Evolutionary conservation across 192 early-diverging fungal species (phyloP).

Genomic region (Linnemannia hyalina): DNA sequence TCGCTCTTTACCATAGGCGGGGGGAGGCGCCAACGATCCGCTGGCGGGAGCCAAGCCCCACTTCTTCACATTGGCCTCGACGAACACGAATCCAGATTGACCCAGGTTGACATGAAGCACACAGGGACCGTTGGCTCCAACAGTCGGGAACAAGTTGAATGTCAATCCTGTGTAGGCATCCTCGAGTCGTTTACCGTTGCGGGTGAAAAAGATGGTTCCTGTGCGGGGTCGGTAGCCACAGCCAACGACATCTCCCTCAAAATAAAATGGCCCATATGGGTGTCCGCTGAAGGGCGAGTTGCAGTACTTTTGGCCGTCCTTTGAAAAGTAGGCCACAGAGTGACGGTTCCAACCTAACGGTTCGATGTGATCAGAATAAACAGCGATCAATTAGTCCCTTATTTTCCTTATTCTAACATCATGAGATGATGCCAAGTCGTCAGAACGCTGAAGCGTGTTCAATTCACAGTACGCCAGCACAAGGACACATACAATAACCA

Average conservation of each 20-base stretch:
- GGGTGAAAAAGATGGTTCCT: constrained; percentile 81
- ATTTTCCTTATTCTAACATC: too few relatives aligned
- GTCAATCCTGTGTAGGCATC: constrained; percentile 76
- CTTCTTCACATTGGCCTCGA: constrained; percentile 88
- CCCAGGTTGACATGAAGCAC: constrained; percentile 80
- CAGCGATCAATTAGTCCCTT: too few relatives aligned
- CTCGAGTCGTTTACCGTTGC: constrained; percentile 79
- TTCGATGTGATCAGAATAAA: background rate
- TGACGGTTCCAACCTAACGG: constrained; percentile 79
- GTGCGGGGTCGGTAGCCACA: constrained; percentile 82
- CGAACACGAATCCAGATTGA: constrained; percentile 85
- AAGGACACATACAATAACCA: background rate
- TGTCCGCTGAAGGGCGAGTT: constrained; percentile 76
- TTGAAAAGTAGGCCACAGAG: constrained; percentile 78
- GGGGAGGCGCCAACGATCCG: constrained; percentile 79
- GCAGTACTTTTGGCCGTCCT: constrained; percentile 75
- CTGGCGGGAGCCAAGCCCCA: constrained; percentile 83
- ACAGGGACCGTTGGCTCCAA: constrained; percentile 71
- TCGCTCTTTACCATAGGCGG: constrained; percentile 80
- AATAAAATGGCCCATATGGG: constrained; percentile 73
- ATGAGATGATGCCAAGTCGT: background rate
- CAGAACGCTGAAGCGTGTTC: background rate
- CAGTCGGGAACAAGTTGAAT: constrained; percentile 77
- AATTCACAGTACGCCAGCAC: background rate
- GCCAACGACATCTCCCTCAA: constrained; percentile 82